phyloP scores from a whole-genome alignment of 192 early-diverging fungal genomes.

The Backusella tarrabulga region DNA sequence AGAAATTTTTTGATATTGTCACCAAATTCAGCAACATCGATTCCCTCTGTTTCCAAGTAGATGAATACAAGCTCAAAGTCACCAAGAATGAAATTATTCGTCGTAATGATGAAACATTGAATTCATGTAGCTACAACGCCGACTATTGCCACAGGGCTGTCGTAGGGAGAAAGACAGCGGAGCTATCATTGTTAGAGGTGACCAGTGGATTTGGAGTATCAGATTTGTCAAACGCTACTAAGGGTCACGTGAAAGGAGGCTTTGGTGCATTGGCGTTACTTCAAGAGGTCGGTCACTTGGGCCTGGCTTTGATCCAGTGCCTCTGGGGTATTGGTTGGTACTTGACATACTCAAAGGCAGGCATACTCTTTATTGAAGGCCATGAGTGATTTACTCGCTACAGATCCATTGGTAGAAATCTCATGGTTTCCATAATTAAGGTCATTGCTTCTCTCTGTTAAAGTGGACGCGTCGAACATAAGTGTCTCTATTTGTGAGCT shows the following conservation, averaged over 20 bases:
- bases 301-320: no score
- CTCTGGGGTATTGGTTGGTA: no score
- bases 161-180: background rate
- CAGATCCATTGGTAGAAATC: no score
- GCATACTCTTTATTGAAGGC: no score
- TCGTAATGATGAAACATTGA: background rate
- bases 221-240: background rate
- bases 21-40: background rate
- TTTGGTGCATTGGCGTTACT: background rate
- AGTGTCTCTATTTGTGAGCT: no score
- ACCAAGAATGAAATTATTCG: background rate
- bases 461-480: no score
- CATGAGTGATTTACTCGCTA: no score
- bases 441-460: no score
- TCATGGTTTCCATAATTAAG: no score
- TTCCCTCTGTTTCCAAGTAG: background rate
- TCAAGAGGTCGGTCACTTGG: background rate
- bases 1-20: background rate
- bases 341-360: no score
- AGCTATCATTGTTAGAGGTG: background rate
- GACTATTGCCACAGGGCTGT: background rate
- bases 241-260: background rate
- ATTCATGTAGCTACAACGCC: background rate
- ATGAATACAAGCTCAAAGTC: background rate
- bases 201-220: background rate